Percentiles rank a stretch among this genome's conserved stretches.
phyloP scores from a whole-genome alignment of 2,329 filamentous ascomycete species.

The Tothia fuscella region DNA sequence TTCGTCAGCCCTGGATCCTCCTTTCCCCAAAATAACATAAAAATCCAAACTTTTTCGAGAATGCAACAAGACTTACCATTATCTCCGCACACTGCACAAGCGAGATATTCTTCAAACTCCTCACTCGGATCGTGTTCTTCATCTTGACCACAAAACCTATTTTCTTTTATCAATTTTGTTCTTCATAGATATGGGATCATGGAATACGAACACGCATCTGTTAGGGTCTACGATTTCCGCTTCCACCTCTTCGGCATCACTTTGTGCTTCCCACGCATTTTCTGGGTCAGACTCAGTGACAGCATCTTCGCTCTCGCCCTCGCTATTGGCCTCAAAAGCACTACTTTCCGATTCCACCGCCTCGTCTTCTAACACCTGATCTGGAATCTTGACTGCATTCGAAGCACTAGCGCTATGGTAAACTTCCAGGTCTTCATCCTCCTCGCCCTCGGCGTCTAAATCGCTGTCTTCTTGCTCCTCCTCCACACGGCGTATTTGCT shows the following conservation, averaged over 20 bases:
- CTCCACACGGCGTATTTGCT: conserved; percentile 14
- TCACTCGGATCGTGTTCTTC: conserved; percentile 74
- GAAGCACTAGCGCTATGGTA: conserved; percentile 18
- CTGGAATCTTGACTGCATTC: conserved; percentile 15
- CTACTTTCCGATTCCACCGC: conserved; percentile 21
- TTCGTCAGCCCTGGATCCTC: conserved; percentile 28
- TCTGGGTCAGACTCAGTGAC: conserved; percentile 43
- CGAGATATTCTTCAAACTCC: conserved; percentile 67
- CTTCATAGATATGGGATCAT: not conserved
- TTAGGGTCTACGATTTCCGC: conserved; percentile 40
- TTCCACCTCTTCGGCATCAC: conserved; percentile 45
- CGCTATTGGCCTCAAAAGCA: conserved; percentile 23
- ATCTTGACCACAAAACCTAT: conserved; percentile 68
- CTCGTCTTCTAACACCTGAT: conserved; percentile 27
- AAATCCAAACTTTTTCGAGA: conserved; percentile 1
- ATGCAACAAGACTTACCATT: conserved; percentile 51
- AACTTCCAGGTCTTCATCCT: conserved; percentile 24
- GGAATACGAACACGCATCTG: conserved; percentile 50
- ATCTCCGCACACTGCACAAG: conserved; percentile 67
- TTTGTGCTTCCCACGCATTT: conserved; percentile 41
- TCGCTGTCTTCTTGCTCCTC: conserved; percentile 17
- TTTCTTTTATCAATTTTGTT: not conserved
- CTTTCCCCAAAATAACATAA: conserved; percentile 12
- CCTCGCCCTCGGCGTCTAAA: conserved; percentile 35
- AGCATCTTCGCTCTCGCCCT: conserved; percentile 22